Conservation (phyloP, 2,329 filamentous ascomycete genomes). For the Myriosclerotinia curreyana region DNA sequence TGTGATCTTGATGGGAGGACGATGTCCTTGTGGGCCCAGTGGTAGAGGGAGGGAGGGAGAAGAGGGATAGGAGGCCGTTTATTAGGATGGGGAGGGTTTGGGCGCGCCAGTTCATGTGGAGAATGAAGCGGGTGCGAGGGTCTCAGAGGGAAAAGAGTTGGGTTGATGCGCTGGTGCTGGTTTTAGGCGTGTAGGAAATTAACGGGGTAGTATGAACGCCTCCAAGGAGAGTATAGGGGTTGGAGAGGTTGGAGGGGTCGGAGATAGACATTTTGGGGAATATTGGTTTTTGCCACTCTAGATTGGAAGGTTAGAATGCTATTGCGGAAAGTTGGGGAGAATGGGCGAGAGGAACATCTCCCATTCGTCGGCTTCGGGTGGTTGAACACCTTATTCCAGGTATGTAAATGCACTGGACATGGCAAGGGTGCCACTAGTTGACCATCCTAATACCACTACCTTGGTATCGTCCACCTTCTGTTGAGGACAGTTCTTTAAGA, state of each 20-base stretch:
- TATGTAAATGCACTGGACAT: slow-evolving; percentile 45
- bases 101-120: slow-evolving; percentile 46
- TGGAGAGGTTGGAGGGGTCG: neutral
- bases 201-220: neutral
- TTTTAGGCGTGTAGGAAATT: neutral
- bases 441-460: slow-evolving; percentile 49
- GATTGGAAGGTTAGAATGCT: neutral
- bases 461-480: slow-evolving; percentile 33
- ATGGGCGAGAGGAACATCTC: neutral
- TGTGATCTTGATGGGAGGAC: too few species aligned
- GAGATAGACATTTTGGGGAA: neutral
- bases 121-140: slow-evolving; percentile 41
- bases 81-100: slow-evolving; percentile 42
- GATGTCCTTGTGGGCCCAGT: too few species aligned
- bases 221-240: neutral
- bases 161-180: neutral
- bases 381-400: slow-evolving; percentile 32
- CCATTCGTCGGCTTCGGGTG: slow-evolving; percentile 40
- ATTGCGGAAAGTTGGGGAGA: too few species aligned
- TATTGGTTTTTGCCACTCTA: neutral
- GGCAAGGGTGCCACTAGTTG: slow-evolving; percentile 47
- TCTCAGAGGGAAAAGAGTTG: slow-evolving; percentile 34
- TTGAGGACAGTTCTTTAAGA: slow-evolving; percentile 26
- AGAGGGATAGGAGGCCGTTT: slow-evolving; percentile 28
- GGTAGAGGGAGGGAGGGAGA: neutral